Evolutionary conservation across 306 rosid species (phyloP).

Genomic region (Lathyrus tuberosus): DNA sequence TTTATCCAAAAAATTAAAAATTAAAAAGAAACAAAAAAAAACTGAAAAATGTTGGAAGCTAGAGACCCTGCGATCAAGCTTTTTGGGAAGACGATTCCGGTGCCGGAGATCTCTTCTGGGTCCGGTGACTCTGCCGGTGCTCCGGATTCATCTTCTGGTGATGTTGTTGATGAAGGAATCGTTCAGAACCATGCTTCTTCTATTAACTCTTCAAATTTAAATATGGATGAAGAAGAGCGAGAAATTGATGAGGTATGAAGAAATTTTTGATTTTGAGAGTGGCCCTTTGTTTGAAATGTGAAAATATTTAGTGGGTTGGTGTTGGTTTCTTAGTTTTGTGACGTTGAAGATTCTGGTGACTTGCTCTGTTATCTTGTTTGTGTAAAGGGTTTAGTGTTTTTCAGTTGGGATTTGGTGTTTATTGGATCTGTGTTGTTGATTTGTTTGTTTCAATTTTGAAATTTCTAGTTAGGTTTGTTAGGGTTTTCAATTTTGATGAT

Average conservation of each 20-base stretch:
- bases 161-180: slow-evolving; percentile 21
- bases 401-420: slow-evolving; percentile 16
- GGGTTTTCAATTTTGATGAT: slow-evolving; percentile 10
- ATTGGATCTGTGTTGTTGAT: slow-evolving; percentile 21
- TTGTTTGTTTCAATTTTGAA: slow-evolving; percentile 28
- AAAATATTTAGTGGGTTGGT: slow-evolving; percentile 31
- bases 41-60: slow-evolving; percentile 48
- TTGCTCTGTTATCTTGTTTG: slow-evolving; percentile 21
- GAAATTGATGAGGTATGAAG: slow-evolving; percentile 39
- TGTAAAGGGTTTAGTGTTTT: slow-evolving; percentile 18
- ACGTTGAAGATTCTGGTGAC: slow-evolving; percentile 38
- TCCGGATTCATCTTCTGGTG: slow-evolving; percentile 23
- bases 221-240: slow-evolving; percentile 47
- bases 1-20: background rate
- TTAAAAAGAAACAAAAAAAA: background rate
- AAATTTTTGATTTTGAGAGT: slow-evolving; percentile 29
- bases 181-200: slow-evolving; percentile 24
- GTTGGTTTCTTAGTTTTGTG: slow-evolving; percentile 13
- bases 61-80: slow-evolving; percentile 69
- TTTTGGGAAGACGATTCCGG: slow-evolving; percentile 74
- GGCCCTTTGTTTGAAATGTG: slow-evolving; percentile 21
- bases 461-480: background rate
- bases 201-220: slow-evolving; percentile 24
- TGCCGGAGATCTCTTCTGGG: slow-evolving; percentile 45
- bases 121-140: slow-evolving; percentile 29